Conservation (phyloP, 257 asterid genomes). For the Eucommia ulmoides region DNA sequence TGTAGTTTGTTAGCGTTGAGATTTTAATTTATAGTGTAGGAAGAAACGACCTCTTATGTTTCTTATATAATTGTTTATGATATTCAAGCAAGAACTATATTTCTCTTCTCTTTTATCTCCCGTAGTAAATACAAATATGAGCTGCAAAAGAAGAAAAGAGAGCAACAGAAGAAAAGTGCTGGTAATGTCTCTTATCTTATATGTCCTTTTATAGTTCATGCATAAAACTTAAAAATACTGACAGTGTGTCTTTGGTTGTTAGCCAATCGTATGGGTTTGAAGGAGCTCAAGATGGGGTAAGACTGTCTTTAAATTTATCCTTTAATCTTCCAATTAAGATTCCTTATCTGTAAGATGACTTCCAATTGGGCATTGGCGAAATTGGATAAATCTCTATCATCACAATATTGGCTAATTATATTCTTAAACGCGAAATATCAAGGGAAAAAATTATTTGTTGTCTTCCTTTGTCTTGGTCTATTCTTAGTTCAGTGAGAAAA, state of each 20-base stretch:
- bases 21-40: too few relatives aligned
- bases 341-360: not conserved
- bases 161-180: slow-evolving; percentile 85
- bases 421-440: not conserved
- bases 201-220: too few relatives aligned
- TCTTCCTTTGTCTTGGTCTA: not conserved
- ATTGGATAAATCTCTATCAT: not conserved
- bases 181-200: too few relatives aligned
- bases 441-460: not conserved
- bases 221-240: slow-evolving; percentile 2
- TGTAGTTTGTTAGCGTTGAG: too few relatives aligned
- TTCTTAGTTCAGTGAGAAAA: too few relatives aligned
- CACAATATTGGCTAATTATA: not conserved
- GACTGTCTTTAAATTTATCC: slow-evolving; percentile 5
- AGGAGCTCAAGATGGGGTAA: slow-evolving; percentile 99
- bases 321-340: not conserved
- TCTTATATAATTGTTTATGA: too few relatives aligned
- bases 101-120: too few relatives aligned
- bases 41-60: too few relatives aligned
- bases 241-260: slow-evolving; percentile 24
- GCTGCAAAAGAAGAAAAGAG: slow-evolving; percentile 88
- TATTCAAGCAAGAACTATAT: too few relatives aligned
- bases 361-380: slow-evolving; percentile 3
- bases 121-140: slow-evolving; percentile 83
- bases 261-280: slow-evolving; percentile 90